Evolutionary conservation across 31 red algal species (phyloP).

Genomic region (Endocladia muricata): DNA sequence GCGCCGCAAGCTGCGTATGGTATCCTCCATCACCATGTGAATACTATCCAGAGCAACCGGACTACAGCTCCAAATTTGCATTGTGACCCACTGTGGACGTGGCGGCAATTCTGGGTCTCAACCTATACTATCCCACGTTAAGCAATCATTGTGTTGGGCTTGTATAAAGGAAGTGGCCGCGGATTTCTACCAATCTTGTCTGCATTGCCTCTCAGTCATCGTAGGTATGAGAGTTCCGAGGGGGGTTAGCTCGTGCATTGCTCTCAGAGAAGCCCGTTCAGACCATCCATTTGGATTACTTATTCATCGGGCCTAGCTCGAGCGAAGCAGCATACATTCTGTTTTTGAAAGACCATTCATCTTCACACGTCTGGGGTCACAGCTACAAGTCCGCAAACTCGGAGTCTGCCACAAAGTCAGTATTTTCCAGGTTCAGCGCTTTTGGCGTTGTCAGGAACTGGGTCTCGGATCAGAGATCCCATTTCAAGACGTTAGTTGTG

Average conservation of each 20-base stretch:
- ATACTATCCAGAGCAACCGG: not conserved
- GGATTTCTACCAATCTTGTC: not conserved
- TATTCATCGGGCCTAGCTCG: not conserved
- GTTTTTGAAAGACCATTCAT: conserved; percentile 8
- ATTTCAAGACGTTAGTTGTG: conserved; percentile 28
- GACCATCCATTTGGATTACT: conserved; percentile 14
- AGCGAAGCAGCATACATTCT: not conserved
- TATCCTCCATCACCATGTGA: not conserved
- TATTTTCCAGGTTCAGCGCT: conserved; percentile 1
- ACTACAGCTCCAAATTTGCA: not conserved
- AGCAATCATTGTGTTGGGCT: not conserved
- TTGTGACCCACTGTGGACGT: not conserved
- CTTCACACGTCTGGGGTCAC: conserved; percentile 10
- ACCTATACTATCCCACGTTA: not conserved
- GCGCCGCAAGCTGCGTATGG: not conserved
- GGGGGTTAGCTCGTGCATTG: not conserved
- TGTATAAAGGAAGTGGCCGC: not conserved
- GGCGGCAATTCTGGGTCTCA: not conserved
- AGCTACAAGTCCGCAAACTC: not conserved
- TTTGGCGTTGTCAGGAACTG: conserved; percentile 22
- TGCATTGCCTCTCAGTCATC: not conserved
- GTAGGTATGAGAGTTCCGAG: not conserved
- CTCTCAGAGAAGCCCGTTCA: conserved; percentile 3
- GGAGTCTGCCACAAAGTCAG: not conserved
- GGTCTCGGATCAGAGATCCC: conserved; percentile 23